Evolutionary conservation across 495 filamentous ascomycete species (phyloP), one percentile per base, ranked within the genome.

Genomic region (Staphylotrichum longicolle): DNA sequence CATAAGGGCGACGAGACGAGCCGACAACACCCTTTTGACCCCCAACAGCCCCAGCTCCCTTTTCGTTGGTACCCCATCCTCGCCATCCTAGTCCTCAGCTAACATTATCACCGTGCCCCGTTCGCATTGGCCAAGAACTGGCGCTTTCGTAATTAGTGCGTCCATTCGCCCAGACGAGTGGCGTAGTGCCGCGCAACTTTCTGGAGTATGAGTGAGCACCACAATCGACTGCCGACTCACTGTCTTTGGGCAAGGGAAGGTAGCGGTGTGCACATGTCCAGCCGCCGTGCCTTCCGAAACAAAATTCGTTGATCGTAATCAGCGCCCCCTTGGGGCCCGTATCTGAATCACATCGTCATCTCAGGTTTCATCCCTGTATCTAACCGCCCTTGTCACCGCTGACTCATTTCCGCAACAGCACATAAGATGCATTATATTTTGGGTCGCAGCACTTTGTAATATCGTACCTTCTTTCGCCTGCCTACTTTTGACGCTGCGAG

Each of bases 221-320:
- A 27, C 44, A 46, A 14, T 20, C 44, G 6, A 14, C 44, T 42
- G 4, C 4, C 7, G 12, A n/a, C 11, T 46, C 44, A n/a, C 7
- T 40, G 37, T 10, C 42, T 12, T 11, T 30, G 46, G 15, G n/a
- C 46, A 32, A 11, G 15, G n/a, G 20, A 32, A 11, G 10, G 20
- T 8, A 48, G 46, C 49, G 45, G 55, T 57, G 42, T 49, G 55
- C 34, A n/a, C 3, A 7, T 27, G 46, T 27, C n/a, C 46, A 8
- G 20, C 56, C 56, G 27, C 20, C 34, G 20, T 30, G 34, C 15
- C 35, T 41, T 58, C 45, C 56, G 56, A 58, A 58, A 58, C 56
- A 58, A 6, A 49, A 33, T 9, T 12, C 7, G 56, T 33, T 58
- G 56, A 58, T 58, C 56, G 35, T 42, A 40, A 58, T 58, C 56